phyloP scores from a whole-genome alignment of 805 yeast species.

The Diddensiella caesifluorescens region DNA sequence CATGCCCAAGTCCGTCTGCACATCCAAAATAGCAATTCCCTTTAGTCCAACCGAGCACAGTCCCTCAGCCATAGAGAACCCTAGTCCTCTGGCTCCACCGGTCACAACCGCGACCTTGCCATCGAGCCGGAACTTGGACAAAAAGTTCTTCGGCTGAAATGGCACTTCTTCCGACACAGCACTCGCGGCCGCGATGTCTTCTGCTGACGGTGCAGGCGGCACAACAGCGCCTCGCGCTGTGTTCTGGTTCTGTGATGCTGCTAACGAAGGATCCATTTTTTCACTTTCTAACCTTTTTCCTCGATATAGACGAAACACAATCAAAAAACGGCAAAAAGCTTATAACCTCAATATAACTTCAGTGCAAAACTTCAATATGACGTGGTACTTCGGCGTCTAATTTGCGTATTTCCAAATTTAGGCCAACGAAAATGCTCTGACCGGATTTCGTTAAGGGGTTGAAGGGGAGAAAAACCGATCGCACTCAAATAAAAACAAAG shows the following conservation, averaged over 20 bases:
- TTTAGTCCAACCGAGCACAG: slow-evolving; percentile 50
- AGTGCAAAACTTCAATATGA: no score
- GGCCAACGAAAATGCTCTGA: no score
- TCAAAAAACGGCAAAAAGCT: no score
- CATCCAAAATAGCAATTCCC: slow-evolving; percentile 50
- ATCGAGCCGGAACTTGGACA: slow-evolving; percentile 47
- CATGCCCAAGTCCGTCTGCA: slow-evolving; percentile 55
- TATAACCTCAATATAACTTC: no score
- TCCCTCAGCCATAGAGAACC: slow-evolving; percentile 56
- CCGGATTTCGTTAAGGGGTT: no score
- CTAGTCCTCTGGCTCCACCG: slow-evolving; percentile 67
- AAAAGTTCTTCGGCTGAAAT: slow-evolving; percentile 34
- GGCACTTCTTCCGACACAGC: slow-evolving; percentile 31
- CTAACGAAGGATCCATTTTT: background rate
- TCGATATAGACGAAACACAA: no score
- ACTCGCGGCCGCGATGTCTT: slow-evolving; percentile 34
- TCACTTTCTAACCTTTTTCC: no score
- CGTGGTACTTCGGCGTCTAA: no score
- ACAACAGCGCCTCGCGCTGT: slow-evolving; percentile 35
- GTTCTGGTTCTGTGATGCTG: slow-evolving; percentile 15
- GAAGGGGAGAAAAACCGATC: no score
- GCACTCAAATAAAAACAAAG: no score
- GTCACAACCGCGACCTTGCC: slow-evolving; percentile 61
- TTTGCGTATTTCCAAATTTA: no score
- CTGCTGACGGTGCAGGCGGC: slow-evolving; percentile 38